Evolutionary conservation across 2,329 filamentous ascomycete species (phyloP), one percentile per base, ranked within the genome.

Genomic region (Alternaria tenuissima): DNA sequence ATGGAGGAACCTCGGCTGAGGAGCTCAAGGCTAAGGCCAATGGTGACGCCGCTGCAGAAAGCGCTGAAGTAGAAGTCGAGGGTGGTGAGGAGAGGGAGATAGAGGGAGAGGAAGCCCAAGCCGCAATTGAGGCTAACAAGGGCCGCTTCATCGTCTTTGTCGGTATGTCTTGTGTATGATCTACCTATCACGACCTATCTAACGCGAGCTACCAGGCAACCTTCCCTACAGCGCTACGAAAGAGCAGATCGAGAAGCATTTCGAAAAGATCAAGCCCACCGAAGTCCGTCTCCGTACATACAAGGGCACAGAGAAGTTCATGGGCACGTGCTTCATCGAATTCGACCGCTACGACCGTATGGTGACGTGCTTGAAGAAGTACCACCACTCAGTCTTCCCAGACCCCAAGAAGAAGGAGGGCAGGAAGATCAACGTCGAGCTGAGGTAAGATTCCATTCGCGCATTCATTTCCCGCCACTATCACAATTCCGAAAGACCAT

Each of bases 351-450:
- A 89, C 80, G 91, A 94, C 79, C 88, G 91, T 75, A 96, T 97
- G 93, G 91, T 96, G 84, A 95, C 92, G 32, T 96, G 93, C 75
- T 84, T 98, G 62, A 92, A 94, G 79, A 88, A 93, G 65, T 94
- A 94, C 81, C 94, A 98, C 81, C 94, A 97, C 81, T 91, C 88
- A 61, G 85, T 85, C 65, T 96, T 97, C 76, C 82, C 87, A 60
- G 84, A 86, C 54, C 82, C 82, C 38, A 82, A 81, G 71, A 82
- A 76, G 83, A 89, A 79, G 81, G 57, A 57, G 16, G 81, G 88
- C 52, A 85, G 94, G 70, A 91, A 89, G 80, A 96, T 98, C 72
- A 97, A 97, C 76, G 91, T 97, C 26, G 94, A 97, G 81, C 81
- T 98, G 67, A 97, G 93, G 86, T 93, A 79, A 28, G 48, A 36